phyloP scores from a whole-genome alignment of 768 basidiomycete species.

The Lyophyllum shimeji region DNA sequence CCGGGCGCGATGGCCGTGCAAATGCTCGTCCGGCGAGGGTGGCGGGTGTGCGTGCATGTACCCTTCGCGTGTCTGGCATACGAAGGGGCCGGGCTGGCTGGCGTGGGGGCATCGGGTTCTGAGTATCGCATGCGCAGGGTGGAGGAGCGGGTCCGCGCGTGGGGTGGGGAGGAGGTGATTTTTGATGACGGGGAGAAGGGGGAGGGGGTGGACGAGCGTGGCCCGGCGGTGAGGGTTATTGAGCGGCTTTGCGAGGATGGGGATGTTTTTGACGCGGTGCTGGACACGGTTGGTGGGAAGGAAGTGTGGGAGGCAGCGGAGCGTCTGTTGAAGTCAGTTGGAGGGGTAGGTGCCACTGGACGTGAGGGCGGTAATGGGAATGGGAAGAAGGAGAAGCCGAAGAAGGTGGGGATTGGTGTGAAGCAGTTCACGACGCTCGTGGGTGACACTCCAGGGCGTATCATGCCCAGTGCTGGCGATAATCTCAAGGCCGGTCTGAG shows the following conservation, averaged over 20 bases:
- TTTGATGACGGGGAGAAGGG: constrained; percentile 55
- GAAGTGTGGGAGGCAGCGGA: constrained; percentile 77
- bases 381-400: constrained; percentile 21
- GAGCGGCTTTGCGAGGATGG: constrained; percentile 51
- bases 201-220: constrained; percentile 39
- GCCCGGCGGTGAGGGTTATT: constrained; percentile 50
- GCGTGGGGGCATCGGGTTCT: constrained; percentile 35
- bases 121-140: constrained; percentile 42
- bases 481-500: constrained; percentile 74
- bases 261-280: constrained; percentile 71
- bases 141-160: constrained; percentile 55
- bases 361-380: not conserved
- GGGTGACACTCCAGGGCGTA: constrained; percentile 64
- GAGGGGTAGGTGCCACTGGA: constrained; percentile 19
- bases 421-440: constrained; percentile 79
- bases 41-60: constrained; percentile 73
- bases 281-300: constrained; percentile 83
- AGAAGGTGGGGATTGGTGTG: constrained; percentile 25
- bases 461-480: constrained; percentile 69
- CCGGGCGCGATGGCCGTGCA: constrained; percentile 76
- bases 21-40: constrained; percentile 69
- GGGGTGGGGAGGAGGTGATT: constrained; percentile 80
- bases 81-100: constrained; percentile 4
- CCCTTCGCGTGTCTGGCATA: constrained; percentile 25
- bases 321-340: constrained; percentile 47